Percentiles rank a stretch among this genome's conserved stretches.
phyloP scores from a whole-genome alignment of 176 grass and related monocot species.

The Lolium rigidum region DNA sequence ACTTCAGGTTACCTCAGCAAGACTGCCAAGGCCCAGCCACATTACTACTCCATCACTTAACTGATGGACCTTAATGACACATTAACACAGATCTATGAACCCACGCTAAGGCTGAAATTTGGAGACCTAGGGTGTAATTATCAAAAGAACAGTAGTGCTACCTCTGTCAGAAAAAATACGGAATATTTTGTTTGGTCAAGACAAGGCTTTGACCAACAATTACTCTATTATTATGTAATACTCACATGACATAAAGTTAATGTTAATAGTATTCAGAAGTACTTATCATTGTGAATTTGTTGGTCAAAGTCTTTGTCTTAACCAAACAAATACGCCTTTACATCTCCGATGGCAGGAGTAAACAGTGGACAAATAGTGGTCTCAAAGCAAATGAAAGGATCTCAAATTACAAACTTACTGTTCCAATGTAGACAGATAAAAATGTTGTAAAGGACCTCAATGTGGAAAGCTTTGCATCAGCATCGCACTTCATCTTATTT shows the following conservation, averaged over 20 bases:
- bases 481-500: conserved; percentile 62
- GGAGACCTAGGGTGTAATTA: background rate
- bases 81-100: conserved; percentile 9
- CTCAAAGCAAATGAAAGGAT: conserved; percentile 25
- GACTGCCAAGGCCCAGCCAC: background rate
- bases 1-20: conserved; percentile 8
- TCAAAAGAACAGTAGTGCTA: background rate
- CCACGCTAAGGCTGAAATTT: background rate
- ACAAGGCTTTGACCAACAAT: too few relatives aligned
- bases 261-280: background rate
- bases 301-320: background rate
- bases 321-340: background rate
- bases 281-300: background rate
- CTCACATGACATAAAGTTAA: background rate
- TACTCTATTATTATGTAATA: background rate
- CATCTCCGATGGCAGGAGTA: background rate
- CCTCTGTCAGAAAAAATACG: background rate
- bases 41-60: background rate
- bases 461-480: conserved; percentile 68
- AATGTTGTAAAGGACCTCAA: conserved; percentile 70
- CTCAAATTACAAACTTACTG: conserved; percentile 59
- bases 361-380: conserved; percentile 19
- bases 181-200: background rate
- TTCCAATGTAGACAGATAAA: conserved; percentile 78
- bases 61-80: conserved; percentile 7